Evolutionary conservation across 2,329 filamentous ascomycete species (phyloP), one percentile per base, ranked within the genome.

Genomic region (Fusarium nanum): DNA sequence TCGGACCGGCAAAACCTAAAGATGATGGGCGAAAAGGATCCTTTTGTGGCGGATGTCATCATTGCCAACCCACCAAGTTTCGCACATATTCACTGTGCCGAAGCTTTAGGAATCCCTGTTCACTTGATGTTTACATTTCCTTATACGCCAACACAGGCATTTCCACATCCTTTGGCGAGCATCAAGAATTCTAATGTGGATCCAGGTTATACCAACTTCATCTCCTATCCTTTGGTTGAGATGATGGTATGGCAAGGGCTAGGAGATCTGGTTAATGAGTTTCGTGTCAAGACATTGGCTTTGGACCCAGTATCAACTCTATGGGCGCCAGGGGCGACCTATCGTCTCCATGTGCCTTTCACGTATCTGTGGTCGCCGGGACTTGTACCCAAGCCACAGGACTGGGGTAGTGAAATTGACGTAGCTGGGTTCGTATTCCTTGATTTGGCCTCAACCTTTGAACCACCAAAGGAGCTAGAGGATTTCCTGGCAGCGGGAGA

Each of bases 231-330:
- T 0, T 80, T 95, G 37, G 91, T 95, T 2, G 92, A 95, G 76
- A 91, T 93, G 88, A 93, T 95, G 86, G 92, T 93, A 2, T 97
- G 94, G 94, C 93, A 97, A 78, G 94, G 94, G 0, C 83, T 95
- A 1, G 92, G 92, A 4, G 92, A 94, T 76, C 81, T 95, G 28
- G 87, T 95, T 69, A 95, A 95, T 74, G 83, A 88, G 28, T 93
- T 94, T 72, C 86, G 93, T 48, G 84, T 88, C 7, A 88, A 89
- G 57, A 92, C 89, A 0, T 81, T 95, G 2, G 87, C 86, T 3
- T 81, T 95, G 0, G 92, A 94, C 68, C 90, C 91, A 0, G 88
- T 95, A 3, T 92, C 89, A 37, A 92, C 89, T 0, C 81, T 94
- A 1, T 94, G 92, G 92, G 92, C 92, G 0, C 92, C 92, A 0